Conservation (phyloP, 139 green algal genomes). For the Closterium sp. region DNA sequence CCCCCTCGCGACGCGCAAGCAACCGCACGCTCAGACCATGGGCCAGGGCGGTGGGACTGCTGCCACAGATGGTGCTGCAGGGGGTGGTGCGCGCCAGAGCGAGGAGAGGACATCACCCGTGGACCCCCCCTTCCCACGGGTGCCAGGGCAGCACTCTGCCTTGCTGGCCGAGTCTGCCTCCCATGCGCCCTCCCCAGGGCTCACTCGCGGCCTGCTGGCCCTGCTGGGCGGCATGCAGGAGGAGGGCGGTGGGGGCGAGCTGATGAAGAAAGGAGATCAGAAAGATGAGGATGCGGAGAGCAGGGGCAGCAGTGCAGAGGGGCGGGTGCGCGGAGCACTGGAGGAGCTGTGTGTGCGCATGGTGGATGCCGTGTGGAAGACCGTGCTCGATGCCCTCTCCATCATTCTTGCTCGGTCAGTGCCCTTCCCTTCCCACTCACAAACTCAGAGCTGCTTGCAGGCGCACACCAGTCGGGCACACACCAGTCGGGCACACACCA, state of each 20-base stretch:
- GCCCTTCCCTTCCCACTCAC: not conserved
- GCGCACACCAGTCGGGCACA: no score
- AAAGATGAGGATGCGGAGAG: not conserved
- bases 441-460: no score
- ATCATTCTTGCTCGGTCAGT: conserved; percentile 47
- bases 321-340: not conserved
- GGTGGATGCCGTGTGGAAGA: conserved; percentile 48
- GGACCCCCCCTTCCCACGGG: not conserved
- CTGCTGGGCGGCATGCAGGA: not conserved
- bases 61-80: not conserved
- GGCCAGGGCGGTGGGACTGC: not conserved
- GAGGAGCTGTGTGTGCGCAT: conserved; percentile 34
- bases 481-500: no score
- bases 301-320: not conserved
- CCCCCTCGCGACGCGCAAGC: not conserved
- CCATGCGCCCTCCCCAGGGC: not conserved
- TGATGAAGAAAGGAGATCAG: not conserved
- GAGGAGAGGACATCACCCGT: not conserved
- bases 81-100: not conserved
- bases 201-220: not conserved
- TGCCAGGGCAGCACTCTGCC: not conserved
- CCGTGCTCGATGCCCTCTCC: conserved; percentile 45
- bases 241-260: not conserved
- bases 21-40: not conserved
- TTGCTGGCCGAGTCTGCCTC: not conserved